Evolutionary conservation across 1,284 basidiomycete species (phyloP), one percentile per base, ranked within the genome.

Genomic region (Agaricales sp.): DNA sequence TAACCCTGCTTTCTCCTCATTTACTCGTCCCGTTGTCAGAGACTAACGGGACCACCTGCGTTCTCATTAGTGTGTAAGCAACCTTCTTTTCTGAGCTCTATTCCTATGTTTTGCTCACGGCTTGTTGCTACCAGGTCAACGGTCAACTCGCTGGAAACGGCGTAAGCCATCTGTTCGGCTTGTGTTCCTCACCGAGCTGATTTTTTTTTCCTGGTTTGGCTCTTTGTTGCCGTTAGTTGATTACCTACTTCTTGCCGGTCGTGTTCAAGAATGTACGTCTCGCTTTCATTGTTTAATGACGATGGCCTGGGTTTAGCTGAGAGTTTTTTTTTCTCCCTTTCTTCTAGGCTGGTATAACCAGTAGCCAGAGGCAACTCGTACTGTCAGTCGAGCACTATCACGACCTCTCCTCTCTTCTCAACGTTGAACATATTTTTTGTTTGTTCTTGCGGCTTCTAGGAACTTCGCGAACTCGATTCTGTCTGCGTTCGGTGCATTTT

Each of bases 401-500:
- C 12, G n/a, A 26, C n/a, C 16, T 18, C 8, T 3, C 24, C 2
- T 6, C 37, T 22, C 1, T 21, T 12, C 6, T 30, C 1, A 19
- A 21, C 20, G 43, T 30, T n/a, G 21, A 3, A 20, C 14, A n/a
- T 3, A n/a, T 50, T 21, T 22, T 45, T 20, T 24, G 20, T n/a
- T 37, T 14, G 14, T 30, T 14, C 26, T 30, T 30, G 6, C 14
- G 26, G 14, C 26, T 21, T 35, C 41, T 43, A 60, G 59, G 46
- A 61, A 61, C 48, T 61, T 61, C 43, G 60, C 59, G 2, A 60
- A 61, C 51, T 59, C 60, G 1, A 55, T 61, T 45, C 52, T 61
- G 12, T 60, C 59, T 1, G 59, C 59, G 2, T 58, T 59, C 38
- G 59, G 57, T 44, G 60, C 60, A 3, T 60, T 60, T 49, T 13